Evolutionary conservation across 768 basidiomycete genomes (phyloP).

Genomic region (Calocybe cyanea): DNA sequence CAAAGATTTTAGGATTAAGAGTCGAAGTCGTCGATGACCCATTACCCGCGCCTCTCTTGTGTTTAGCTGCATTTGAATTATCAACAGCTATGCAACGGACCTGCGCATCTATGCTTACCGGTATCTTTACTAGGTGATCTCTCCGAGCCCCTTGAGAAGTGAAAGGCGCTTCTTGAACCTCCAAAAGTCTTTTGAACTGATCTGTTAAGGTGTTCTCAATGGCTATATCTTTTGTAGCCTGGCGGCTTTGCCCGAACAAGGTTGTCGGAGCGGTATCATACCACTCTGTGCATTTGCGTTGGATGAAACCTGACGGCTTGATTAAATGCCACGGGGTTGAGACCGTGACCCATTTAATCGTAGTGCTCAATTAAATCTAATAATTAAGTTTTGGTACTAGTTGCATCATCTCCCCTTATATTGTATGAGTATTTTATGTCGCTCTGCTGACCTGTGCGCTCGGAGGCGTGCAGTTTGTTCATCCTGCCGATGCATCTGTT

Average conservation of each 20-base stretch:
- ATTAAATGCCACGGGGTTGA: too few relatives aligned
- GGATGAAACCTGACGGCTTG: too few relatives aligned
- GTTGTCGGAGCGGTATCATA: not conserved
- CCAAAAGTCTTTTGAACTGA: conserved; percentile 2
- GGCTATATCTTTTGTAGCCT: not conserved
- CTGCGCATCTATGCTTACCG: not conserved
- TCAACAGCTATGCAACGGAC: not conserved
- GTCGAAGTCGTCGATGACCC: not conserved
- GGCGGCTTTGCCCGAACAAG: not conserved
- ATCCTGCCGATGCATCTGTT: too few relatives aligned
- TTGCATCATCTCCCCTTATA: too few relatives aligned
- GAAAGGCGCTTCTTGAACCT: not conserved
- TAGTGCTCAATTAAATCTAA: too few relatives aligned
- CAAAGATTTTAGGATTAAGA: too few relatives aligned
- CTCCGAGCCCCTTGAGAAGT: conserved; percentile 1
- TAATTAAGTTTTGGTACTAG: too few relatives aligned
- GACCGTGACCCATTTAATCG: too few relatives aligned
- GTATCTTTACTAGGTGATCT: not conserved
- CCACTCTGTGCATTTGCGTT: conserved; percentile 4
- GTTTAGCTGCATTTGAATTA: not conserved
- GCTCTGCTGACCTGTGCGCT: too few relatives aligned
- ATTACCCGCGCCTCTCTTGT: not conserved
- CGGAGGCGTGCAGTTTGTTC: too few relatives aligned
- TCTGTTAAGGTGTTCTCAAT: conserved; percentile 1
- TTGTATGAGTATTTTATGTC: too few relatives aligned